phyloP scores from a whole-genome alignment of 2,329 filamentous ascomycete genomes.

The Fusarium foetens region DNA sequence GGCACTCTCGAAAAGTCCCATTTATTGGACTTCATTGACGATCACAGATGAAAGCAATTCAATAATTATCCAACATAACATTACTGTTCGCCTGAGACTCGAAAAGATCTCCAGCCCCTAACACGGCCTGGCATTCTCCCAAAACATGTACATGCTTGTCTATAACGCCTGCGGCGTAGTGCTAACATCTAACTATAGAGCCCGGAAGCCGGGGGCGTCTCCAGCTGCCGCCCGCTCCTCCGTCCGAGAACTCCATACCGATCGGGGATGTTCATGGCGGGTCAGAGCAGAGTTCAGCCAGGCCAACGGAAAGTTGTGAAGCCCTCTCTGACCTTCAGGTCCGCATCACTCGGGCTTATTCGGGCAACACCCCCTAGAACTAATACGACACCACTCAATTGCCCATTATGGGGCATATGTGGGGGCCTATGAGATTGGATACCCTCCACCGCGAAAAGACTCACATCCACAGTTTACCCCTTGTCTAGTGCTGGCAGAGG shows the following conservation, averaged over 20 bases:
- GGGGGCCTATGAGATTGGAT: neutral
- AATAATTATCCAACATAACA: neutral
- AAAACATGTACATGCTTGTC: constrained; percentile 15
- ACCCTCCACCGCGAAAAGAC: constrained; percentile 18
- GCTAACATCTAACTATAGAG: constrained; percentile 34
- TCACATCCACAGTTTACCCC: neutral
- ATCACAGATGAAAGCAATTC: neutral
- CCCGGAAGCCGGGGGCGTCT: constrained; percentile 37
- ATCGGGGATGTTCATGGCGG: constrained; percentile 43
- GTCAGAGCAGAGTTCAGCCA: constrained; percentile 46
- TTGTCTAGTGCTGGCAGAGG: constrained; percentile 5
- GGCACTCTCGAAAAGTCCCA: neutral
- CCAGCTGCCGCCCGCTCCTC: constrained; percentile 42
- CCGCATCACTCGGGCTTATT: constrained; percentile 24
- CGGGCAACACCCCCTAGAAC: constrained; percentile 14
- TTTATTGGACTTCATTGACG: neutral
- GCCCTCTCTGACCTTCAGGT: constrained; percentile 36
- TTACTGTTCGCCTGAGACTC: neutral
- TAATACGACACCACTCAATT: constrained; percentile 21
- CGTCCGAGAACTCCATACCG: constrained; percentile 45
- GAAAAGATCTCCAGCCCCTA: constrained; percentile 32
- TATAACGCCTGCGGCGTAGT: constrained; percentile 37
- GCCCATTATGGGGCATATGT: constrained; percentile 1
- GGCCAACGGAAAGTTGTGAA: constrained; percentile 26
- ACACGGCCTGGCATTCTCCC: constrained; percentile 25